Conservation (phyloP, 768 basidiomycete species). For the Kwoniella bestiolae region DNA sequence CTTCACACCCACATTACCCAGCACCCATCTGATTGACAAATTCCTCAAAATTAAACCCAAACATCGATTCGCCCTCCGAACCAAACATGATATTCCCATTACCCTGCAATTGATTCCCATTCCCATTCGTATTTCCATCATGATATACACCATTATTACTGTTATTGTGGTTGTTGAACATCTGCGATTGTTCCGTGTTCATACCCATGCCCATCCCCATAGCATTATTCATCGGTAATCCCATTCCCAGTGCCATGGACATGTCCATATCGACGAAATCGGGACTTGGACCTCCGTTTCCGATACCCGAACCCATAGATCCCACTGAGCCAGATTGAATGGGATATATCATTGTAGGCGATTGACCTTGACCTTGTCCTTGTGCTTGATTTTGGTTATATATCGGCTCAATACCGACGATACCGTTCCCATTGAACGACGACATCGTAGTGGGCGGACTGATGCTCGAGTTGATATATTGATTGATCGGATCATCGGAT, state of each 20-base stretch:
- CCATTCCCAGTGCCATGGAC: constrained; percentile 42
- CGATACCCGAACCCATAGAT: not conserved
- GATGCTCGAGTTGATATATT: constrained; percentile 12
- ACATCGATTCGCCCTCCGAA: constrained; percentile 19
- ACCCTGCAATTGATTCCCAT: constrained; percentile 19
- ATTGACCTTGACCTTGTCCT: constrained; percentile 3
- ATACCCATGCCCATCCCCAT: constrained; percentile 24
- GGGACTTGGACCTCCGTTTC: not conserved
- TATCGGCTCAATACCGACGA: not conserved
- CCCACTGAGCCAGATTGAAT: not conserved
- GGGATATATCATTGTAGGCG: not conserved
- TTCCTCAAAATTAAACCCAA: constrained; percentile 34
- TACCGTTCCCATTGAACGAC: not conserved
- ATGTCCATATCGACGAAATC: constrained; percentile 48
- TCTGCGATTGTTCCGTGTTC: not conserved
- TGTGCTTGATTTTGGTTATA: not conserved
- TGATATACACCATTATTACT: not conserved
- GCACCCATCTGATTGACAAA: constrained; percentile 30
- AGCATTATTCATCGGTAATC: constrained; percentile 2
- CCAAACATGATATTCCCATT: constrained; percentile 16
- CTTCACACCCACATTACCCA: not conserved
- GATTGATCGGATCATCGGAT: constrained; percentile 20
- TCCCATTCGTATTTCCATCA: not conserved
- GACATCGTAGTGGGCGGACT: constrained; percentile 13
- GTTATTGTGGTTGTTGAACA: not conserved